A percentile compares a stretch with the other conserved stretches of the same genome.
These are phyloP conservation scores for Trichoderma sp. DNA, from an alignment of 2,329 filamentous ascomycete species.

Conservation along the genomic window DNA sequence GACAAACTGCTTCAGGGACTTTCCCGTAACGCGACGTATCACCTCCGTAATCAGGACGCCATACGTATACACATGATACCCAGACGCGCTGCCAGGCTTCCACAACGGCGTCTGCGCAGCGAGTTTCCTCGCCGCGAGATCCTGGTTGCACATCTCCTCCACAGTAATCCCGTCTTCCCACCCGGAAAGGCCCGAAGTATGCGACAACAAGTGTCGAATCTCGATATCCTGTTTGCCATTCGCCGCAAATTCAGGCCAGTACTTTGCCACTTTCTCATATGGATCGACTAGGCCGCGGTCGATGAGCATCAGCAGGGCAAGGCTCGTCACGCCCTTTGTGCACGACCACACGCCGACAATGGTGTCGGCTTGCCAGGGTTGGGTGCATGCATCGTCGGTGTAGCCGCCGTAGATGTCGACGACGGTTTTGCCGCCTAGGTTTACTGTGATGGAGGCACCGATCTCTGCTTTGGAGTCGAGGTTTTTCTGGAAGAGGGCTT, in stretches of 20 bases:
- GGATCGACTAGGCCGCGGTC: conserved; percentile 44
- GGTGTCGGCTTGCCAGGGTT: conserved; percentile 46
- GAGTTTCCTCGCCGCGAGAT: conserved; percentile 39
- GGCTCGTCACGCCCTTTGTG: conserved; percentile 44
- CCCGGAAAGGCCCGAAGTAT: conserved; percentile 43
- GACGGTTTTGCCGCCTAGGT: conserved; percentile 45
- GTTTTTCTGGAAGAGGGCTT: conserved; percentile 38
- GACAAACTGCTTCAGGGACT: conserved; percentile 47
- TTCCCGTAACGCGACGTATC: conserved; percentile 45
- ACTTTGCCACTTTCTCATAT: conserved; percentile 43
- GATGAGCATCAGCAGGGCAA: conserved; percentile 45
- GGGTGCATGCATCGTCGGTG: conserved; percentile 36
- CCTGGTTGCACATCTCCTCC: conserved; percentile 41
- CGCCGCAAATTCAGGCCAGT: conserved; percentile 51
- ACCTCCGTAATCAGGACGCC: conserved; percentile 50
- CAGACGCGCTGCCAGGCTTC: conserved; percentile 47
- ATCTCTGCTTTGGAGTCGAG: conserved; percentile 46
- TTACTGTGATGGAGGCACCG: conserved; percentile 49
- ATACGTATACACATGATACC: conserved; percentile 47
- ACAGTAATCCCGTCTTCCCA: conserved; percentile 39
- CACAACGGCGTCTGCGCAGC: conserved; percentile 48
- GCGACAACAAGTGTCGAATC: conserved; percentile 46
- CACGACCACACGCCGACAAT: conserved; percentile 46
- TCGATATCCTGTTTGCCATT: conserved; percentile 46
- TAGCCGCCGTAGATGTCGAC: conserved; percentile 51